Conservation (phyloP, 805 yeast genomes). For the Diddensiella santjacobensis region DNA sequence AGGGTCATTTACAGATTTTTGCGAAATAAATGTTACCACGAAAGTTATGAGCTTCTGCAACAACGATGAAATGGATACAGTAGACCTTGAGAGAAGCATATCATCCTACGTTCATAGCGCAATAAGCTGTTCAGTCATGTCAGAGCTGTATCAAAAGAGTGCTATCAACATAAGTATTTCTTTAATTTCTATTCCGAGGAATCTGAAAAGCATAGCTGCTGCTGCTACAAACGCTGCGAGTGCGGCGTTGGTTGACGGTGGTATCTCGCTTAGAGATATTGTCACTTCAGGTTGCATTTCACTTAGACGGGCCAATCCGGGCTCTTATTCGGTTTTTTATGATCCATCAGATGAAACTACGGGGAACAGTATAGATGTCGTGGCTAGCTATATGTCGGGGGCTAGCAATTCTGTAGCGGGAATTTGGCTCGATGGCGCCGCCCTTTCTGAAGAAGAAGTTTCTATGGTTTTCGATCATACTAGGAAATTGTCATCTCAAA, state of each 20-base stretch:
- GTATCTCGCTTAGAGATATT: slow-evolving; percentile 72
- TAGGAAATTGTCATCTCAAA: slow-evolving; percentile 30
- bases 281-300: slow-evolving; percentile 46
- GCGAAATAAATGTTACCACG: slow-evolving; percentile 59
- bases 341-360: slow-evolving; percentile 11
- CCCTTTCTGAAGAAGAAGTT: slow-evolving; percentile 16
- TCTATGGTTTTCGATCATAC: slow-evolving; percentile 38
- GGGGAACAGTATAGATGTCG: slow-evolving; percentile 30
- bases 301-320: neutral
- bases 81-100: slow-evolving; percentile 40
- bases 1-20: slow-evolving; percentile 65
- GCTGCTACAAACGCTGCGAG: slow-evolving; percentile 62
- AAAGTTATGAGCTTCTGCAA: slow-evolving; percentile 52
- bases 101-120: slow-evolving; percentile 50
- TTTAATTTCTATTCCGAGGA: slow-evolving; percentile 49
- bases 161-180: slow-evolving; percentile 75
- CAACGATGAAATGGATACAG: slow-evolving; percentile 27
- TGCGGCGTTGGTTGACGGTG: slow-evolving; percentile 79
- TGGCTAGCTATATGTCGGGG: slow-evolving; percentile 48
- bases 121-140: slow-evolving; percentile 49
- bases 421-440: slow-evolving; percentile 45
- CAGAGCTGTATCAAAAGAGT: slow-evolving; percentile 83
- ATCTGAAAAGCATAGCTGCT: slow-evolving; percentile 35
- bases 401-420: slow-evolving; percentile 50
- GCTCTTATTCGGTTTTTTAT: neutral